Evolutionary conservation across 2,329 filamentous ascomycete genomes (phyloP), one percentile per base, ranked within the genome.

Genomic region (Penicillium janthinellum): DNA sequence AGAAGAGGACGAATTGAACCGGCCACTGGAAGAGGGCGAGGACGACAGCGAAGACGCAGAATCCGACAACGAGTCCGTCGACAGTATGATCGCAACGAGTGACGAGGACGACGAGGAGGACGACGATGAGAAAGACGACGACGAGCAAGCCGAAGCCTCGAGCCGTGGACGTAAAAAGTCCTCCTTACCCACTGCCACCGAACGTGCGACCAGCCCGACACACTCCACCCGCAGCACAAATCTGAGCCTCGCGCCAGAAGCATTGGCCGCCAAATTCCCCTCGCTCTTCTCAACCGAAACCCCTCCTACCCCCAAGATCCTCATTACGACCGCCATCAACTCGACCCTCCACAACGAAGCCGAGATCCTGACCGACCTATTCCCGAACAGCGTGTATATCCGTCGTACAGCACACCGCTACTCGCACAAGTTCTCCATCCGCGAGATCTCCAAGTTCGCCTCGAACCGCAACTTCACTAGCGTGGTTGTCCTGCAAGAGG

Each of bases 321-420:
- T 99, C 41, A 85, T 99, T 71, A 99, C 95, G 0, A 98, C 95
- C 7, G 90, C 88, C 12, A 83, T 97, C 70, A 93, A 96, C 79
- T 92, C 90, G 12, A 94, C 89, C 1, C 86, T 98, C 12, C 94
- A 99, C 81, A 78, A 88, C 62, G 87, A 96, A 81, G 93, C 92
- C 51, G 78, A 90, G 60, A 83, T 92, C 42, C 84, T 98, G 61
- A 90, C 89, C 61, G 84, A 85, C 10, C 81, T 98, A 61, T 96
- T 98, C 79, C 94, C 95, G 58, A 89, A 89, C 75, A 84, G 82
- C 68, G 83, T 81, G 47, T 97, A 98, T 78, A 90, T 99, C 67
- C 91, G 88, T 1, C 90, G 95, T 59, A 92, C 90, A 7, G 86
- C 88, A 11, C 92, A 97, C 75, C 87, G 87, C 54, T 92, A 93